These are phyloP conservation scores for Berberis thunbergii DNA, from an alignment of 164 flowering plant species.

Conservation along the genomic window DNA sequence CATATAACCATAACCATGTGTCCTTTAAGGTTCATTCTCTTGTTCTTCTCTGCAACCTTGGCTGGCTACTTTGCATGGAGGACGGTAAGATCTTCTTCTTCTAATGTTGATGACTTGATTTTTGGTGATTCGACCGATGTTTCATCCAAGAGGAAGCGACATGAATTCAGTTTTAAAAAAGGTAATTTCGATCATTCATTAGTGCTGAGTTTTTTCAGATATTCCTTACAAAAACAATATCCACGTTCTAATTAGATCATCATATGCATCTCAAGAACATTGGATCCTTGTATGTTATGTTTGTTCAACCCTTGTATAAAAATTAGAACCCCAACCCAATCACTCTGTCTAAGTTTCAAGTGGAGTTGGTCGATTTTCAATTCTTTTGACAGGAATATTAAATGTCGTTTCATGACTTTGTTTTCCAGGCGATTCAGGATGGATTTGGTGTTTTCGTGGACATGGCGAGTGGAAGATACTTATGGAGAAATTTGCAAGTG, in stretches of 20 bases:
- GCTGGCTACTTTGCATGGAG: constrained; percentile 80
- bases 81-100: constrained; percentile 28
- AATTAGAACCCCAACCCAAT: too few relatives aligned
- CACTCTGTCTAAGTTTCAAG: too few relatives aligned
- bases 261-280: too few relatives aligned
- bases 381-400: not conserved
- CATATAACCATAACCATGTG: constrained; percentile 33
- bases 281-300: too few relatives aligned
- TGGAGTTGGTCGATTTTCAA: too few relatives aligned
- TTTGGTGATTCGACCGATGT: constrained; percentile 10
- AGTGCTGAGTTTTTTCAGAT: too few relatives aligned
- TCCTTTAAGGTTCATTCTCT: constrained; percentile 63
- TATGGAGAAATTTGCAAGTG: constrained; percentile 4
- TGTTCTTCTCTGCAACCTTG: constrained; percentile 66
- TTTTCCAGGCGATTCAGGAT: not conserved
- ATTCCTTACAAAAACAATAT: too few relatives aligned
- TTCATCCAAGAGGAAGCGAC: constrained; percentile 10
- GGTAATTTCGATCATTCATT: too few relatives aligned
- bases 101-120: constrained; percentile 7
- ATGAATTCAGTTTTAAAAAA: constrained; percentile 18
- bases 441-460: constrained; percentile 3
- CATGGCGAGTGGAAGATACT: constrained; percentile 8
- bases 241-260: too few relatives aligned
- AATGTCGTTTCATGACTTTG: not conserved
- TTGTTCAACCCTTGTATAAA: too few relatives aligned